Conservation (phyloP, 768 basidiomycete species). For the Boletus rubroflammeus region DNA sequence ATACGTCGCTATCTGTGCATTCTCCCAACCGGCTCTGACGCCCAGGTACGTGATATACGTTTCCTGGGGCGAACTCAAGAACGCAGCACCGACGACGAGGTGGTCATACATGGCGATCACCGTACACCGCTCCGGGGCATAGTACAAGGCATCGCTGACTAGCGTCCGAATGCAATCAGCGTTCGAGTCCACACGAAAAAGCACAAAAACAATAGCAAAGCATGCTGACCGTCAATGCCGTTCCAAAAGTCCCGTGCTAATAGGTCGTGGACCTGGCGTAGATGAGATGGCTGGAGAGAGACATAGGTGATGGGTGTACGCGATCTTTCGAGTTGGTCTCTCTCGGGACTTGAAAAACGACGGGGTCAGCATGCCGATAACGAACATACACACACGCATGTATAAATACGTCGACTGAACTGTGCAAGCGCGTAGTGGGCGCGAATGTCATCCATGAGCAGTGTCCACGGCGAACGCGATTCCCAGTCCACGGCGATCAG, state of each 20-base stretch:
- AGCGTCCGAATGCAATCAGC: background rate
- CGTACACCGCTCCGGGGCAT: constrained; percentile 67
- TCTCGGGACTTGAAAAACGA: constrained; percentile 46
- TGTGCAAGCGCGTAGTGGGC: constrained; percentile 60
- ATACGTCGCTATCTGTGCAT: constrained; percentile 73
- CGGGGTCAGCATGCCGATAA: background rate
- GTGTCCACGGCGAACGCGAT: constrained; percentile 67
- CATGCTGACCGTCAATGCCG: constrained; percentile 62
- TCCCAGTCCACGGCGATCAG: constrained; percentile 71
- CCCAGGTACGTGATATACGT: constrained; percentile 82
- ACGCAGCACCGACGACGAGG: constrained; percentile 70
- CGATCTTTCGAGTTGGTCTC: constrained; percentile 40
- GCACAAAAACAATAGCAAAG: background rate
- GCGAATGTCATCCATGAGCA: constrained; percentile 67
- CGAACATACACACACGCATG: background rate
- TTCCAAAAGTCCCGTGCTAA: constrained; percentile 69
- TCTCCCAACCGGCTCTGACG: constrained; percentile 79
- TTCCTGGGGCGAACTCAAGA: constrained; percentile 74
- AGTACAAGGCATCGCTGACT: constrained; percentile 72
- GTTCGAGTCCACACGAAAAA: background rate
- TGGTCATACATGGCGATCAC: constrained; percentile 70
- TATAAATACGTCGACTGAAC: constrained; percentile 34
- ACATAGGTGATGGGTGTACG: constrained; percentile 60
- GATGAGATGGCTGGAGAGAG: constrained; percentile 53
- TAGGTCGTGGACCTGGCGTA: constrained; percentile 70